These are phyloP conservation scores for Caloboletus inedulis DNA, from an alignment of 1,284 basidiomycete genomes.

Conservation along the genomic window DNA sequence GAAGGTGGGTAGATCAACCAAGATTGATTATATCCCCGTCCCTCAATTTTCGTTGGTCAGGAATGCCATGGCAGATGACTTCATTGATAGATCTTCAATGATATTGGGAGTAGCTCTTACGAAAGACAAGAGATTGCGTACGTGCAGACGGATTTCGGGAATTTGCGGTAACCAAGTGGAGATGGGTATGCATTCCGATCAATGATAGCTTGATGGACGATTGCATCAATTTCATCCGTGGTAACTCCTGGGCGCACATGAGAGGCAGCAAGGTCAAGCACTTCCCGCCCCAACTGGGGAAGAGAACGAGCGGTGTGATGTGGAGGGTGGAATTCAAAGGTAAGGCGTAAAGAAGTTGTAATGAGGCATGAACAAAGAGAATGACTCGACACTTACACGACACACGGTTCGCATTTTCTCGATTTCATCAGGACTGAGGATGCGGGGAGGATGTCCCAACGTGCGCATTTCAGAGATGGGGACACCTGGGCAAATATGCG, in stretches of 20 bases:
- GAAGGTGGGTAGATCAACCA: constrained; percentile 42
- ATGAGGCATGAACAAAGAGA: neutral
- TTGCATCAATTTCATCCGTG: constrained; percentile 91
- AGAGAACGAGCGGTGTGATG: constrained; percentile 8
- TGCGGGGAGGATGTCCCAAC: constrained; percentile 59
- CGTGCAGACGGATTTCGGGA: constrained; percentile 97
- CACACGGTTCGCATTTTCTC: constrained; percentile 79
- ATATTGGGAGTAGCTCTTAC: constrained; percentile 6
- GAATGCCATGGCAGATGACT: constrained; percentile 96
- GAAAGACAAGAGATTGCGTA: constrained; percentile 38
- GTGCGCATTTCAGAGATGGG: constrained; percentile 59
- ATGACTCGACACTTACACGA: constrained; percentile 48
- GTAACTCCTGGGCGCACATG: constrained; percentile 87
- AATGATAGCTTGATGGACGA: constrained; percentile 93
- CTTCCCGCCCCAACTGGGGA: constrained; percentile 79
- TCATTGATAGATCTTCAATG: constrained; percentile 83
- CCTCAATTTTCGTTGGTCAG: constrained; percentile 80
- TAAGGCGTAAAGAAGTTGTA: neutral
- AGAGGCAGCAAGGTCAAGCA: constrained; percentile 87
- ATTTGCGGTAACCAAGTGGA: constrained; percentile 89
- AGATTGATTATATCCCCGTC: constrained; percentile 95
- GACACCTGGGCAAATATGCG: constrained; percentile 43
- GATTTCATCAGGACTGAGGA: constrained; percentile 65
- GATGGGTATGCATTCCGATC: constrained; percentile 93
- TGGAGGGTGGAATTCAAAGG: neutral